Evolutionary conservation across 2,329 filamentous ascomycete genomes (phyloP).

Genomic region (Curvularia sp.): DNA sequence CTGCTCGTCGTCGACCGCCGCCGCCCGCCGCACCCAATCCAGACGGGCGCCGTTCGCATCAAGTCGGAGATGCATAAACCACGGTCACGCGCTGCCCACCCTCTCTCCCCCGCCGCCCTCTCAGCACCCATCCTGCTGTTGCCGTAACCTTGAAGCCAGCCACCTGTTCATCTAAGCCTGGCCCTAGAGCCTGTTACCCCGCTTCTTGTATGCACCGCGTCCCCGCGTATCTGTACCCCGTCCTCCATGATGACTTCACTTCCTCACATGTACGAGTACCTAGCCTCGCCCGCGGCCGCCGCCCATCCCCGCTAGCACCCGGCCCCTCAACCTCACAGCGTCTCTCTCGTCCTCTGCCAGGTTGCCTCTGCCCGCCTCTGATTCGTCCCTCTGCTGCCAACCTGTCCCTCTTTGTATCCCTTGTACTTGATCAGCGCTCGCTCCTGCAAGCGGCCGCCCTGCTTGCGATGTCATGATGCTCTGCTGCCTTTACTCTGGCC

Average conservation of each 20-base stretch:
- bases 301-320: conserved; percentile 40
- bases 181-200: conserved; percentile 46
- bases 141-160: conserved; percentile 47
- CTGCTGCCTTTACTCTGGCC: conserved; percentile 42
- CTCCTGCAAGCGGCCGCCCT: conserved; percentile 38
- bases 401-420: conserved; percentile 49
- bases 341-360: conserved; percentile 44
- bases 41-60: conserved; percentile 32
- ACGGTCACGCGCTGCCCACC: conserved; percentile 44
- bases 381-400: conserved; percentile 47
- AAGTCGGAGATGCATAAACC: conserved; percentile 31
- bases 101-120: conserved; percentile 36
- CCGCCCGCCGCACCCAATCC: too few relatives aligned
- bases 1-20: too few relatives aligned
- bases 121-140: conserved; percentile 35
- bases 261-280: conserved; percentile 39
- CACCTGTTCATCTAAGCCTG: conserved; percentile 44
- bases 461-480: conserved; percentile 51
- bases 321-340: conserved; percentile 40
- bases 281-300: conserved; percentile 21
- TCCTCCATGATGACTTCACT: conserved; percentile 14
- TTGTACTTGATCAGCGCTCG: conserved; percentile 51
- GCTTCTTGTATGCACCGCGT: conserved; percentile 42
- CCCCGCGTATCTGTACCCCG: conserved; percentile 40
- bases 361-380: conserved; percentile 32